Evolutionary conservation across 1,284 basidiomycete genomes (phyloP).

Genomic region (Naganishia albida): DNA sequence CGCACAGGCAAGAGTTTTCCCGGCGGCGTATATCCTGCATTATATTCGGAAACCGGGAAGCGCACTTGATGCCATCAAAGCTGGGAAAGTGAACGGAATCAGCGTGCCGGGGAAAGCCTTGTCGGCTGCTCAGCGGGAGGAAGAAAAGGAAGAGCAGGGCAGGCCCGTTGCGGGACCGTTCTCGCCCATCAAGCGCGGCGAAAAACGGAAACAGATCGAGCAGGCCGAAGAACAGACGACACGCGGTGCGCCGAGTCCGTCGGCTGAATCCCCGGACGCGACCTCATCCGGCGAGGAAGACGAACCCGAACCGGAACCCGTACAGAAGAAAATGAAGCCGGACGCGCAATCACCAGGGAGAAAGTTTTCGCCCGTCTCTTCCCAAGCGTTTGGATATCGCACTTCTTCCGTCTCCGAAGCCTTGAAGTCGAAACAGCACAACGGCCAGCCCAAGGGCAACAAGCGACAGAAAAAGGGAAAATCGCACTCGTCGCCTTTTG

Average conservation of each 20-base stretch:
- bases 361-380: slow-evolving; percentile 4
- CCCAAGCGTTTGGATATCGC: slow-evolving; percentile 11
- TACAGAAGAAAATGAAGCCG: slow-evolving; percentile 16
- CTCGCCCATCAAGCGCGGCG: slow-evolving; percentile 12
- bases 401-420: slow-evolving; percentile 15
- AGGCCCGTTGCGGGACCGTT: not conserved
- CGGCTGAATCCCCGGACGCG: not conserved
- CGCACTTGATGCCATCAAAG: slow-evolving; percentile 23
- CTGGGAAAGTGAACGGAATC: slow-evolving; percentile 10
- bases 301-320: not conserved
- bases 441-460: slow-evolving; percentile 8
- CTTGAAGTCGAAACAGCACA: slow-evolving; percentile 1
- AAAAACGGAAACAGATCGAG: slow-evolving; percentile 15
- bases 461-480: slow-evolving; percentile 17
- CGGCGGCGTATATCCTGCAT: slow-evolving; percentile 23
- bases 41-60: slow-evolving; percentile 29
- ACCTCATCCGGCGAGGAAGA: not conserved
- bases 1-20: slow-evolving; percentile 34
- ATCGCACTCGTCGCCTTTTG: slow-evolving; percentile 11
- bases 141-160: not conserved
- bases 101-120: slow-evolving; percentile 6
- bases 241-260: not conserved
- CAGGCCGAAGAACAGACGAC: slow-evolving; percentile 1
- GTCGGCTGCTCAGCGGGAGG: not conserved
- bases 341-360: not conserved